A percentile compares a stretch with the other conserved stretches of the same genome.
phyloP scores from a whole-genome alignment of 2,329 filamentous ascomycete genomes.

The Stemphylium lycopersici region DNA sequence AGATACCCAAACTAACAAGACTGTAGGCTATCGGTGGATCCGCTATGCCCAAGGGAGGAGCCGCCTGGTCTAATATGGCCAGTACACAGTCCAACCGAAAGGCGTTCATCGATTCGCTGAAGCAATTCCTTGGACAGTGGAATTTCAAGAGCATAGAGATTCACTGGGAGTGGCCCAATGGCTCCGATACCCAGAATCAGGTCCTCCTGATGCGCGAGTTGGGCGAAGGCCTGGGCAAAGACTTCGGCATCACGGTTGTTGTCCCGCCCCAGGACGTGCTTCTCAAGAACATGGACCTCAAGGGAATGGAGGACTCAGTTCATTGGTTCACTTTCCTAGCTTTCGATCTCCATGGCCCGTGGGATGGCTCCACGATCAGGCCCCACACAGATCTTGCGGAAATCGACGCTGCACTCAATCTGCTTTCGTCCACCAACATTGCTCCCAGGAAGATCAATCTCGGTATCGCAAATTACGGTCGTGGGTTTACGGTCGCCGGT shows the following conservation, averaged over 20 bases:
- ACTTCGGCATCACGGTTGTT: slow-evolving; percentile 32
- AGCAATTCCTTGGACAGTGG: slow-evolving; percentile 52
- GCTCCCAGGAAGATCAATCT: slow-evolving; percentile 51
- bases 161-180: slow-evolving; percentile 53
- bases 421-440: slow-evolving; percentile 56
- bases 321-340: slow-evolving; percentile 56
- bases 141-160: slow-evolving; percentile 54
- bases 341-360: slow-evolving; percentile 53
- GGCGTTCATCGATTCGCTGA: slow-evolving; percentile 48
- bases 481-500: slow-evolving; percentile 37
- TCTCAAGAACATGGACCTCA: slow-evolving; percentile 33
- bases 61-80: slow-evolving; percentile 46
- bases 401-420: slow-evolving; percentile 50
- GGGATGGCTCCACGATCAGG: slow-evolving; percentile 27
- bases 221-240: slow-evolving; percentile 23
- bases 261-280: slow-evolving; percentile 37
- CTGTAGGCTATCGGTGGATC: slow-evolving; percentile 50
- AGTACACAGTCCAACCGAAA: slow-evolving; percentile 32
- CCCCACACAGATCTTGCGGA: slow-evolving; percentile 58
- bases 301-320: slow-evolving; percentile 33
- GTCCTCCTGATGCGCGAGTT: slow-evolving; percentile 31
- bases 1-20: neutral
- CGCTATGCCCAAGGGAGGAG: slow-evolving; percentile 33
- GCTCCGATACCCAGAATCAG: slow-evolving; percentile 42
- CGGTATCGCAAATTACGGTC: slow-evolving; percentile 57